phyloP scores from a whole-genome alignment of 192 early-diverging fungal species.

The Coemansia sp. region DNA sequence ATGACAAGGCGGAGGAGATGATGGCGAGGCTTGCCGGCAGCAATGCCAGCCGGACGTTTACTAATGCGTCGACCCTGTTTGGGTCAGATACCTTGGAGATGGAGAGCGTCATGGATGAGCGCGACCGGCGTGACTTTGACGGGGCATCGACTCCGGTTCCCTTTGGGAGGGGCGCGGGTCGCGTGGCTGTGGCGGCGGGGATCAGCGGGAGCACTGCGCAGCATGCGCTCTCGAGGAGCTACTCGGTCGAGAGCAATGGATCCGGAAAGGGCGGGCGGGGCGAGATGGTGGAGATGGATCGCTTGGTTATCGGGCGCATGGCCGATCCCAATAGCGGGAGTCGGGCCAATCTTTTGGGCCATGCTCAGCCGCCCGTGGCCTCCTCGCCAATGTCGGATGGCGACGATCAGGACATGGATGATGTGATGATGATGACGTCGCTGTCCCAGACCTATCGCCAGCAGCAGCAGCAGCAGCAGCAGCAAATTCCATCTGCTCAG shows the following conservation, averaged over 20 bases:
- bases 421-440: constrained; percentile 12
- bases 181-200: neutral
- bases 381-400: constrained; percentile 5
- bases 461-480: neutral
- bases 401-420: constrained; percentile 10
- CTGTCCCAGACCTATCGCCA: constrained; percentile 4
- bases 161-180: neutral
- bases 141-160: constrained; percentile 35
- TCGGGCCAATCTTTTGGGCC: constrained; percentile 32
- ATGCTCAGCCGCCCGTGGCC: constrained; percentile 21
- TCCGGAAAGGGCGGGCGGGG: constrained; percentile 6
- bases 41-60: constrained; percentile 22
- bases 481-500: neutral
- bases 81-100: constrained; percentile 33
- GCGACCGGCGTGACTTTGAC: constrained; percentile 52
- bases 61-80: constrained; percentile 40
- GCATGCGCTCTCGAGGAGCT: constrained; percentile 25
- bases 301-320: constrained; percentile 3
- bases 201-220: neutral
- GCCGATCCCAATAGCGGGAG: constrained; percentile 11
- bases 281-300: constrained; percentile 22
- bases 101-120: constrained; percentile 48
- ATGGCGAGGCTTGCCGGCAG: neutral
- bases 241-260: constrained; percentile 39
- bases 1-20: neutral